Evolutionary conservation across 169 alveolate species (phyloP).

Genomic region (Cryptosporidium tyzzeri): DNA sequence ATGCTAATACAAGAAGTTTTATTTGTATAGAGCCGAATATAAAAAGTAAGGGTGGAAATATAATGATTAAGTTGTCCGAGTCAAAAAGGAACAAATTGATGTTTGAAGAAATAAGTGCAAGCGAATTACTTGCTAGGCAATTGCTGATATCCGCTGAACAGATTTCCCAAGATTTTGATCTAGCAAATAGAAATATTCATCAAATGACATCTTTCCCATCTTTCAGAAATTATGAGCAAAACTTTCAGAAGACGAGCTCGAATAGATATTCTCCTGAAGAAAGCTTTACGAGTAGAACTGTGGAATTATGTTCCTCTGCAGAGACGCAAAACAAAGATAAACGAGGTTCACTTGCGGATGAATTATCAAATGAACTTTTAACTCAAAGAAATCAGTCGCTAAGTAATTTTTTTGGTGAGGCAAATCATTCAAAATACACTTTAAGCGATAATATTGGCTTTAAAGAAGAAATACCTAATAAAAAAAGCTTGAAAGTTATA

Average conservation of each 20-base stretch:
- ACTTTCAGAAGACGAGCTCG: background rate
- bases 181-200: conserved; percentile 2
- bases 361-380: conserved; percentile 8
- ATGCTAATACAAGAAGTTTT: conserved; percentile 69
- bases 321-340: conserved; percentile 3
- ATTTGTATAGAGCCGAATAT: conserved; percentile 26
- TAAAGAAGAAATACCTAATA: background rate
- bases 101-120: conserved; percentile 61
- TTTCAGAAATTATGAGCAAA: background rate
- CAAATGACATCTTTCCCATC: background rate
- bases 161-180: conserved; percentile 42
- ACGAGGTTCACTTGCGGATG: conserved; percentile 41
- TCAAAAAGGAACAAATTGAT: conserved; percentile 46
- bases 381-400: background rate
- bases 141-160: conserved; percentile 40
- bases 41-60: background rate
- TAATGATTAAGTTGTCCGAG: conserved; percentile 49
- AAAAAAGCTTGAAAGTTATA: background rate
- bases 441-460: background rate
- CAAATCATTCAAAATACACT: background rate
- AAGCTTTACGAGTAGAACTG: conserved; percentile 61
- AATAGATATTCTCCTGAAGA: background rate
- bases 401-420: background rate
- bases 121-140: conserved; percentile 32
- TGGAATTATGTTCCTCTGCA: conserved; percentile 21